Evolutionary conservation across 805 yeast species (phyloP), one percentile per base, ranked within the genome.

Genomic region (Spathaspora gorwiae): DNA sequence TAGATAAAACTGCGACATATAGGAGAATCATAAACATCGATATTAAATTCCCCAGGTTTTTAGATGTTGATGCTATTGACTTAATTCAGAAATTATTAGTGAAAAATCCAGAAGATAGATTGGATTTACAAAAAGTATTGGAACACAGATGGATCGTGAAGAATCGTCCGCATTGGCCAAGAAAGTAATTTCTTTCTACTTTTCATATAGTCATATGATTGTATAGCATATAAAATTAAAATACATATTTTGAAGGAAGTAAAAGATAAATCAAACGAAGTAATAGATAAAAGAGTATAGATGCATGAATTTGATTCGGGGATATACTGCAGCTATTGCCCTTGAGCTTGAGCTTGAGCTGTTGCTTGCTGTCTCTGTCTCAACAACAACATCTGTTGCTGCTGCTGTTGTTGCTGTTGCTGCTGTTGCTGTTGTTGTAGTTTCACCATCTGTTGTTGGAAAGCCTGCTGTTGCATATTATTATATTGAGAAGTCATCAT

Each of bases 141-240:
- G 61, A 60, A 6, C 99, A 92, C 60, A 94, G 95, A 0, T 92
- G 97, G 97, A 84, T 92, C 1, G 50, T 67, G 10, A 80, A 79
- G 54, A 80, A 89, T 54, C 76, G 72, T 53, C 76, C 78, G 1
- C 62, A 62, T 31, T 89, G 96, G 96, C 70, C 72, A 8, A 35
- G 32, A 7, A 39, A 43, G n/a, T 19, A 10, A 37, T 19, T 19
- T 2, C 24, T 19, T 19, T 5, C 2, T 5, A 19, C 24, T 19
- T 19, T 19, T 19, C 24, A 19, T 19, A 19, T 19, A 5, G 24
- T 19, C 2, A 19, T 19, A 19, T 19, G 24, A 19, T 19, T 19
- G 24, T 19, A 19, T 19, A 19, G 24, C 24, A 19, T 19, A 19
- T 19, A 19, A 19, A 3, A 19, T 19, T 19, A 19, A 19, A 19